A percentile compares a stretch with the other conserved stretches of the same genome.
phyloP scores from a whole-genome alignment of 345 rosid genomes.

The Linum trigynum region DNA sequence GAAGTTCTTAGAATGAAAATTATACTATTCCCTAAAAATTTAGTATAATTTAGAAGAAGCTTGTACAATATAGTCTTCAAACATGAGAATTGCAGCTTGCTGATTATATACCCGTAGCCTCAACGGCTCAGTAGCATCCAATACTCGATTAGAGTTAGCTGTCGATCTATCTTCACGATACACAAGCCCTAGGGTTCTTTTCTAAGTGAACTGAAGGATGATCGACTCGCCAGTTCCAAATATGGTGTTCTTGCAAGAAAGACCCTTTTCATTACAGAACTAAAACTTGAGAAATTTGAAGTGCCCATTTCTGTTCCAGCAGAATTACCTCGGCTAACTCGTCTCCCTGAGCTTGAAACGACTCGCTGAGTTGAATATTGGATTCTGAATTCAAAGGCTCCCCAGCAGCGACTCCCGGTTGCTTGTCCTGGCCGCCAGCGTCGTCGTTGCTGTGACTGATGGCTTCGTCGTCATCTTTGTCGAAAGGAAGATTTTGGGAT shows the following conservation, averaged over 20 bases:
- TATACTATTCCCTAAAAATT: too few species aligned
- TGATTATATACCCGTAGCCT: not conserved
- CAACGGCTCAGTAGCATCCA: not conserved
- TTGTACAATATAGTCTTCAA: not conserved
- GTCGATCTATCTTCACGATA: too few species aligned
- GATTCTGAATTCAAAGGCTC: conserved; percentile 19
- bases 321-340: conserved; percentile 61
- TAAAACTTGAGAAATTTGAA: not conserved
- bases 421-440: not conserved
- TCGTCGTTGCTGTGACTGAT: not conserved
- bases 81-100: not conserved
- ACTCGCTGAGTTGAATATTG: conserved; percentile 30
- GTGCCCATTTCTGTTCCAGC: not conserved
- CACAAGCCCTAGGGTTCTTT: too few species aligned
- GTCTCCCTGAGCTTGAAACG: conserved; percentile 62
- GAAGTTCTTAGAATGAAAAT: too few species aligned
- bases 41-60: not conserved
- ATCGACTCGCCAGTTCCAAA: too few species aligned
- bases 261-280: too few species aligned
- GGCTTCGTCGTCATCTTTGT: conserved; percentile 17
- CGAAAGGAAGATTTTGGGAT: conserved; percentile 56
- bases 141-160: too few species aligned
- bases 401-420: not conserved
- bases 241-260: too few species aligned
- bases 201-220: too few species aligned